These are phyloP conservation scores for Yamadazyma olivae DNA, from an alignment of 805 yeast genomes.

Conservation along the genomic window DNA sequence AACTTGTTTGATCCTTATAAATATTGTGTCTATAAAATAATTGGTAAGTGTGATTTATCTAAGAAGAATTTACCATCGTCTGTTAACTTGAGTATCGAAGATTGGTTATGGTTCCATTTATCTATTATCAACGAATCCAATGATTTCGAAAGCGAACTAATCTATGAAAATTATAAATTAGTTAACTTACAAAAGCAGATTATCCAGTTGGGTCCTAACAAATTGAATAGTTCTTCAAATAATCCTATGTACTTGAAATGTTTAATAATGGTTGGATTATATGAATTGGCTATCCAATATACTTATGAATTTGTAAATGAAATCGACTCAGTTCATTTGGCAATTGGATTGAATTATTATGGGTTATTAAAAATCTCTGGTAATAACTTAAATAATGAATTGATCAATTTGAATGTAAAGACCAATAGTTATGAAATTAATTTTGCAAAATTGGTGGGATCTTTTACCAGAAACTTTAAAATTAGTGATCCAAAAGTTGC, in stretches of 20 bases:
- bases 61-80: conserved; percentile 64
- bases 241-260: conserved; percentile 74
- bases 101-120: conserved; percentile 95
- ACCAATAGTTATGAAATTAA: conserved; percentile 36
- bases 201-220: conserved; percentile 66
- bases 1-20: conserved; percentile 80
- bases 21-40: conserved; percentile 83
- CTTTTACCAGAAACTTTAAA: conserved; percentile 79
- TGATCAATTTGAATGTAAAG: conserved; percentile 28
- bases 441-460: conserved; percentile 68
- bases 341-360: conserved; percentile 74
- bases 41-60: conserved; percentile 84
- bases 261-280: conserved; percentile 71
- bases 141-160: conserved; percentile 46
- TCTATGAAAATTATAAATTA: conserved; percentile 70
- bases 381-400: conserved; percentile 24
- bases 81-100: conserved; percentile 78
- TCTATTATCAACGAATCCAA: conserved; percentile 57
- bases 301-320: conserved; percentile 59
- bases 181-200: conserved; percentile 71
- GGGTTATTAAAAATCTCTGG: conserved; percentile 59
- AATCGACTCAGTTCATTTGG: conserved; percentile 85
- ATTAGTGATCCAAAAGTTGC: conserved; percentile 87
- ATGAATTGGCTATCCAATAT: conserved; percentile 74
- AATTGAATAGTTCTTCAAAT: conserved; percentile 62